phyloP scores from a whole-genome alignment of 352 stramenopile genomes.

The Phytopythium kandeliae region DNA sequence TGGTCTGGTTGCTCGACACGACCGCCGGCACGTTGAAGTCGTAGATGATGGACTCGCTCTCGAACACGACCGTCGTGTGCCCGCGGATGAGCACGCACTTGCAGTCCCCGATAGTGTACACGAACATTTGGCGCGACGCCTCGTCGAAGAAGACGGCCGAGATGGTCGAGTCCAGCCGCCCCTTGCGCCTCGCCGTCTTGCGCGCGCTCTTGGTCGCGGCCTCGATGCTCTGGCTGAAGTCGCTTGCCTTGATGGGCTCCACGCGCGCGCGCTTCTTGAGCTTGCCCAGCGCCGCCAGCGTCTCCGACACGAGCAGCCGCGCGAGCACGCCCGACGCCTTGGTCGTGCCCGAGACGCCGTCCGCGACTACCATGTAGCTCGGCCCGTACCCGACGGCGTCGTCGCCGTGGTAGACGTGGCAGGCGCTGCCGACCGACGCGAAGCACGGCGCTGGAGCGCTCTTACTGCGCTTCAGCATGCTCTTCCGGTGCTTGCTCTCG shows the following conservation, averaged over 20 bases:
- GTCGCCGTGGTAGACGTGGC: slow-evolving; percentile 81
- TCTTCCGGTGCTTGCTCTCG: slow-evolving; percentile 10
- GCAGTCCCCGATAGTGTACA: slow-evolving; percentile 85
- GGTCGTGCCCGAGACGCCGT: slow-evolving; percentile 82
- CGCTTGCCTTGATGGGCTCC: slow-evolving; percentile 39
- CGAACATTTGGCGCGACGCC: slow-evolving; percentile 61
- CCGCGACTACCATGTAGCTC: slow-evolving; percentile 81
- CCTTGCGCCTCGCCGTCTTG: slow-evolving; percentile 71
- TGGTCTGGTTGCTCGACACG: slow-evolving; percentile 79
- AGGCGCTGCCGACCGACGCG: slow-evolving; percentile 64
- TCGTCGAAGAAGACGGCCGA: slow-evolving; percentile 81
- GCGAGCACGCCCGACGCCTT: slow-evolving; percentile 81
- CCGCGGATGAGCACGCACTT: slow-evolving; percentile 78
- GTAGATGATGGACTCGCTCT: slow-evolving; percentile 88
- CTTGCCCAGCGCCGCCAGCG: slow-evolving; percentile 58
- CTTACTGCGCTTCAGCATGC: slow-evolving; percentile 14
- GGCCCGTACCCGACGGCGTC: slow-evolving; percentile 82
- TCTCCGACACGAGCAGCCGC: slow-evolving; percentile 72
- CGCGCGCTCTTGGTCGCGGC: slow-evolving; percentile 64
- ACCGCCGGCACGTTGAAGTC: slow-evolving; percentile 88
- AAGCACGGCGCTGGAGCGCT: slow-evolving; percentile 41
- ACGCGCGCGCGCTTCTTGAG: slow-evolving; percentile 58
- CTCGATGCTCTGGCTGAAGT: slow-evolving; percentile 68
- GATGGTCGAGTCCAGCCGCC: slow-evolving; percentile 78
- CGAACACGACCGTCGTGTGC: slow-evolving; percentile 57